Evolutionary conservation across 257 asterid species (phyloP).

Genomic region (Rubia yunnanensis): DNA sequence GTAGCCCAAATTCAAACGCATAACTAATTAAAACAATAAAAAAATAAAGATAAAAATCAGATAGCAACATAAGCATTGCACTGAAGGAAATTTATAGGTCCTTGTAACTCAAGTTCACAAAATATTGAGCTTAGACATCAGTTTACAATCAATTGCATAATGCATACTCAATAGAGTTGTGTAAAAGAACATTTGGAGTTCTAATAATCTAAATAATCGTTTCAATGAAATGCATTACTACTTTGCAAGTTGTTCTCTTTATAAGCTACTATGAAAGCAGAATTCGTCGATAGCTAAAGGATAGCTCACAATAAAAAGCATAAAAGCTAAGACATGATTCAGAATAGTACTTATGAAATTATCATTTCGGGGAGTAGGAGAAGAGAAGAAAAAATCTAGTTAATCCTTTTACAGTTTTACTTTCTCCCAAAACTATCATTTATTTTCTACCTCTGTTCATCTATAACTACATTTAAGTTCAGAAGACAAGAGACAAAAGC

Average conservation of each 20-base stretch:
- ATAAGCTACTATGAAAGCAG: background rate
- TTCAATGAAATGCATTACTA: background rate
- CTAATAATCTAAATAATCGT: background rate
- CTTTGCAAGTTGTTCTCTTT: background rate
- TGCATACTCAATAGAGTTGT: background rate
- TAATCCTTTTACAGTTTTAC: too few relatives aligned
- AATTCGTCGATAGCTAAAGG: background rate
- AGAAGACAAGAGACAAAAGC: slow-evolving; percentile 29
- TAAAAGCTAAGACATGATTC: background rate
- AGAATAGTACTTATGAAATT: background rate
- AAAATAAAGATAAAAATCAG: too few relatives aligned
- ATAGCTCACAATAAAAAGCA: background rate
- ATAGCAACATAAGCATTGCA: background rate
- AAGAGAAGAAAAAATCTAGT: background rate
- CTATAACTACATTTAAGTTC: background rate
- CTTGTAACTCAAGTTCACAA: background rate
- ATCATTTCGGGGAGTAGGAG: background rate
- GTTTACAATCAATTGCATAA: background rate
- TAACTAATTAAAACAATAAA: background rate
- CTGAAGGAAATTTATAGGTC: background rate
- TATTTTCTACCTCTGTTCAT: background rate
- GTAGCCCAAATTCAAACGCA: slow-evolving; percentile 9
- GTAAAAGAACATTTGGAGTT: background rate
- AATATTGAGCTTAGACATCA: background rate
- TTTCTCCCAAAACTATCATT: slow-evolving; percentile 1